phyloP scores from a whole-genome alignment of 192 early-diverging fungal species.

The Rhizophagus prolifer region DNA sequence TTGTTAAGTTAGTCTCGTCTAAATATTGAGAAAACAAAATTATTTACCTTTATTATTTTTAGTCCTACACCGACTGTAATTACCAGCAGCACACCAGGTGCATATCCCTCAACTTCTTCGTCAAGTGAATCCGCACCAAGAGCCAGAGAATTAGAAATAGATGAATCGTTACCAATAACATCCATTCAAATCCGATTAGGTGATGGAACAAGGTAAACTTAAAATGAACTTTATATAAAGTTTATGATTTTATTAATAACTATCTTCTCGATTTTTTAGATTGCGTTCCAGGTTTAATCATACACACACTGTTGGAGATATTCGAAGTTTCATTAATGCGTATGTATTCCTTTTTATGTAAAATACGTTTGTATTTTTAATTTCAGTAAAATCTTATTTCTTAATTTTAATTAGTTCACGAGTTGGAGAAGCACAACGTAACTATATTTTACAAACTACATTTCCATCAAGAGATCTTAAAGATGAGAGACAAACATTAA shows the following conservation, averaged over 20 bases:
- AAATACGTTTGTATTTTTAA: no score
- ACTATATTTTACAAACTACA: constrained; percentile 78
- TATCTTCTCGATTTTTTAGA: constrained; percentile 31
- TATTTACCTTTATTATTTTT: neutral
- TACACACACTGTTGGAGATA: constrained; percentile 83
- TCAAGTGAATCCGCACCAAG: constrained; percentile 16
- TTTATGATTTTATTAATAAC: neutral
- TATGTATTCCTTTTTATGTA: constrained; percentile 37
- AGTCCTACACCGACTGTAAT: constrained; percentile 1
- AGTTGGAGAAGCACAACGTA: constrained; percentile 56
- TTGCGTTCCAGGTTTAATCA: constrained; percentile 91
- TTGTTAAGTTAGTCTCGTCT: constrained; percentile 36
- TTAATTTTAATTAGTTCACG: constrained; percentile 44
- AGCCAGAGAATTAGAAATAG: constrained; percentile 55
- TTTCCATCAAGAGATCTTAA: constrained; percentile 83
- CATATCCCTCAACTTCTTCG: constrained; percentile 19
- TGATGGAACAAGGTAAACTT: constrained; percentile 72
- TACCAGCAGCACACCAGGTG: neutral
- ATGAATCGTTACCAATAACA: constrained; percentile 75
- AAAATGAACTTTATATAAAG: neutral
- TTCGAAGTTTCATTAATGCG: constrained; percentile 73
- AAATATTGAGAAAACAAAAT: constrained; percentile 33
- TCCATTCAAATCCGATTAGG: constrained; percentile 89
- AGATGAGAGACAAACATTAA: constrained; percentile 69
- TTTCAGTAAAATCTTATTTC: neutral